Base-by-base conservation (phyloP, 2,329 filamentous ascomycete genomes). In the Didymella lethalis region DNA sequence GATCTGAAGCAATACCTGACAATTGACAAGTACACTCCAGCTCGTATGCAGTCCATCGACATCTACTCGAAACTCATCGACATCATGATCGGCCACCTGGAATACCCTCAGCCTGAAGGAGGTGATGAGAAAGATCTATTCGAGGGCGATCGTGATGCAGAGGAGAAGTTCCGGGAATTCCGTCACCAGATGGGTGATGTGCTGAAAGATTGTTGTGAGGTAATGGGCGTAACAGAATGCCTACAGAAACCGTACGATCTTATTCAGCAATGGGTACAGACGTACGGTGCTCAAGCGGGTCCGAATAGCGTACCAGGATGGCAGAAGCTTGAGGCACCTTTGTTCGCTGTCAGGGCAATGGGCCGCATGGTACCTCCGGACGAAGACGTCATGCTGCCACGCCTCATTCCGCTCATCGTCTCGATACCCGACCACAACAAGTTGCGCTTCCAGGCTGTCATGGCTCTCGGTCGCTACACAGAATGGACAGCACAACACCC, bases 141-240 rank as follows among this genome's bases (percentile, higher is more conserved):
- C 72, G 94, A 97, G 62, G 95, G 95, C 52, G 95, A 99, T 75
- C 88, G 94, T 40, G 95, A 98, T 75, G 89, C 92, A 61, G 95
- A 99, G 77, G 95, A 99, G 70, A 96, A 95, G 76, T 99, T 99
- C 80, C 88, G 95, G 47, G 92, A 96, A 71, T 99, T 98, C 82
- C 86, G 95, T 65, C 95, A 99, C 75, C 88, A 92, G 52, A 98
- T 99, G 92, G 95, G 95, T 34, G 96, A 99, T 74, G 96, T 96
- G 0, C 85, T 99, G 48, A 99, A 99, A 79, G 95, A 99, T 72
- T 92, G 92, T 54, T 99, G 95, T 77, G 91, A 97, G 74, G 94
- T 99, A 40, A 93, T 99, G 81, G 94, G 94, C 10, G 91, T 96
- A 11, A 90, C 92, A 0, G 91, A 96, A 63, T 98, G 95, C 70